Conservation (phyloP, 371 early-diverging fungal genomes). For the Antonospora locustae region DNA sequence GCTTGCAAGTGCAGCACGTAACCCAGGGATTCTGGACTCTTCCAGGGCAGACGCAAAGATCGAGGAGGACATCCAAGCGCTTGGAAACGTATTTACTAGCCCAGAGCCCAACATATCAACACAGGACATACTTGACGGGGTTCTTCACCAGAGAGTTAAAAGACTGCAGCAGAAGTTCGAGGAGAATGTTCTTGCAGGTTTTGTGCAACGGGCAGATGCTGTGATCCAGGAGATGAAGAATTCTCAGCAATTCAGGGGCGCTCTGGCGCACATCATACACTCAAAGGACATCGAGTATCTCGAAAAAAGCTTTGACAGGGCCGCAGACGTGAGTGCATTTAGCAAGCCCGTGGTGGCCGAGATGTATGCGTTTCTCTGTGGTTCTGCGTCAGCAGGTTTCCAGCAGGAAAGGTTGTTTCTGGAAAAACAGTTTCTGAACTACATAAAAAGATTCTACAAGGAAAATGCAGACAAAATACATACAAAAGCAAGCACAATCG, state of each 20-base stretch:
- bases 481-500: not conserved
- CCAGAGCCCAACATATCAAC: not conserved
- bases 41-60: constrained; percentile 2
- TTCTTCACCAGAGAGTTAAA: constrained; percentile 36
- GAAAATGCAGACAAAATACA: constrained; percentile 13
- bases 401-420: constrained; percentile 25
- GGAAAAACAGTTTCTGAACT: constrained; percentile 28
- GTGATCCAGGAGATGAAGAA: constrained; percentile 19
- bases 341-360: constrained; percentile 31
- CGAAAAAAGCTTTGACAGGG: constrained; percentile 16
- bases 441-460: constrained; percentile 34
- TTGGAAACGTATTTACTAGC: constrained; percentile 16
- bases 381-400: constrained; percentile 11
- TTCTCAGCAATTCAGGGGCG: constrained; percentile 22
- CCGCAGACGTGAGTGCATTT: constrained; percentile 15
- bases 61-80: not conserved
- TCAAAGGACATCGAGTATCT: constrained; percentile 4
- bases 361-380: constrained; percentile 26
- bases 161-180: constrained; percentile 16
- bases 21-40: not conserved
- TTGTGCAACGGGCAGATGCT: constrained; percentile 5
- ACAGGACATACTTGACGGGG: constrained; percentile 16
- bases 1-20: constrained; percentile 9
- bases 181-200: constrained; percentile 5
- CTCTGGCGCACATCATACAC: not conserved